These are phyloP conservation scores for Danielia oregonensis DNA, from an alignment of 805 yeast species.

Conservation along the genomic window DNA sequence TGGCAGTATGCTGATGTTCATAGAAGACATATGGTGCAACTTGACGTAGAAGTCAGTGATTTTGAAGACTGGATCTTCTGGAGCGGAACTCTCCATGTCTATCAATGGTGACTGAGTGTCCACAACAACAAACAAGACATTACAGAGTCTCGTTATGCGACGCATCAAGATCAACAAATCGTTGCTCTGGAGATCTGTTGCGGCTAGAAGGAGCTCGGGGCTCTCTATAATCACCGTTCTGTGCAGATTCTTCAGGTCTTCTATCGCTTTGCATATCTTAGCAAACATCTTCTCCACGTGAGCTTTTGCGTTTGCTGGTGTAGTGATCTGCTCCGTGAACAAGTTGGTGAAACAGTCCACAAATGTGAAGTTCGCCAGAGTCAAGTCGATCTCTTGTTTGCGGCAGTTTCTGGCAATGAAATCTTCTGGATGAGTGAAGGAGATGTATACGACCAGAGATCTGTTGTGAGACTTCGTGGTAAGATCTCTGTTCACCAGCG, in stretches of 20 bases:
- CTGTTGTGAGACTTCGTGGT: slow-evolving; percentile 16
- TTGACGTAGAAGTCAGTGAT: slow-evolving; percentile 46
- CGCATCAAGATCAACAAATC: slow-evolving; percentile 26
- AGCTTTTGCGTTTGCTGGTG: slow-evolving; percentile 16
- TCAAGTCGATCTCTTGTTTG: slow-evolving; percentile 37
- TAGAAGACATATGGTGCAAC: slow-evolving; percentile 46
- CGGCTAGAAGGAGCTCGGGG: slow-evolving; percentile 43
- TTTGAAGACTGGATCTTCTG: slow-evolving; percentile 35
- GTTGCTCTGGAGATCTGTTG: slow-evolving; percentile 36
- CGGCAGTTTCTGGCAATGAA: slow-evolving; percentile 32
- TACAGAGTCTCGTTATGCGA: slow-evolving; percentile 28
- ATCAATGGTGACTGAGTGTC: slow-evolving; percentile 36
- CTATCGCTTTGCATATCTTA: slow-evolving; percentile 10
- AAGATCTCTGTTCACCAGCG: slow-evolving; percentile 33
- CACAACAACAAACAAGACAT: slow-evolving; percentile 33
- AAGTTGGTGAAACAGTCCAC: slow-evolving; percentile 48
- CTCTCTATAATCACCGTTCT: slow-evolving; percentile 41
- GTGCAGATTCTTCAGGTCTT: slow-evolving; percentile 5
- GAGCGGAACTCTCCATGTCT: slow-evolving; percentile 20
- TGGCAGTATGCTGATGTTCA: slow-evolving; percentile 59
- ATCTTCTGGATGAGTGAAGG: slow-evolving; percentile 32
- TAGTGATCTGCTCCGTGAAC: slow-evolving; percentile 29
- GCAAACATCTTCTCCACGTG: slow-evolving; percentile 18
- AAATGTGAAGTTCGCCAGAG: slow-evolving; percentile 26
- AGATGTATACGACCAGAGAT: slow-evolving; percentile 31